phyloP scores from a whole-genome alignment of 2,329 filamentous ascomycete species.

The Fusarium sp. region DNA sequence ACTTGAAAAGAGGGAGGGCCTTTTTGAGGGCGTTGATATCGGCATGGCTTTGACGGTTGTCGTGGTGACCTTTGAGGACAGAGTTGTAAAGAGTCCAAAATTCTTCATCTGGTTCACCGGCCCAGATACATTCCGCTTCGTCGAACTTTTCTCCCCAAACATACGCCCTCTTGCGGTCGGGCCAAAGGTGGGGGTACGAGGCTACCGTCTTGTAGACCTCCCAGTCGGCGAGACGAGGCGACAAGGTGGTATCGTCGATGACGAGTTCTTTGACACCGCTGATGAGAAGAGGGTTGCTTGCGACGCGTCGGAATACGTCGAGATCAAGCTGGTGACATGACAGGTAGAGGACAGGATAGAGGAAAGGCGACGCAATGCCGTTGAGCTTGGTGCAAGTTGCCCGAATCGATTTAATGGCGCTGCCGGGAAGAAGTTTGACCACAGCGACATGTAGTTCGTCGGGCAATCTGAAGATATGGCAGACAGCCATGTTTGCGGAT shows the following conservation, averaged over 20 bases:
- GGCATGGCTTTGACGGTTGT: not conserved
- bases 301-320: not conserved
- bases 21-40: not conserved
- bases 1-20: not conserved
- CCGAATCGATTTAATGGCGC: not conserved
- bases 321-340: not conserved
- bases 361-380: accelerated
- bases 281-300: not conserved
- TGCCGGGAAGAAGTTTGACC: accelerated
- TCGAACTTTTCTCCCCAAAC: accelerated
- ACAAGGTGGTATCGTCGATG: not conserved
- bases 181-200: accelerated
- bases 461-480: accelerated
- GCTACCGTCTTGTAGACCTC: accelerated
- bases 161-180: accelerated
- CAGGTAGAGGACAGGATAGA: accelerated
- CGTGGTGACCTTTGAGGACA: not conserved
- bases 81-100: accelerated
- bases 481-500: not conserved
- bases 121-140: accelerated
- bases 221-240: not conserved
- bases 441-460: accelerated
- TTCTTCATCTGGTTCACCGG: accelerated
- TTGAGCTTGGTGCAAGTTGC: not conserved
- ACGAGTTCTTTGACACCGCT: not conserved